phyloP scores from a whole-genome alignment of 164 flowering plant species.

The Chimonanthus salicifolius region DNA sequence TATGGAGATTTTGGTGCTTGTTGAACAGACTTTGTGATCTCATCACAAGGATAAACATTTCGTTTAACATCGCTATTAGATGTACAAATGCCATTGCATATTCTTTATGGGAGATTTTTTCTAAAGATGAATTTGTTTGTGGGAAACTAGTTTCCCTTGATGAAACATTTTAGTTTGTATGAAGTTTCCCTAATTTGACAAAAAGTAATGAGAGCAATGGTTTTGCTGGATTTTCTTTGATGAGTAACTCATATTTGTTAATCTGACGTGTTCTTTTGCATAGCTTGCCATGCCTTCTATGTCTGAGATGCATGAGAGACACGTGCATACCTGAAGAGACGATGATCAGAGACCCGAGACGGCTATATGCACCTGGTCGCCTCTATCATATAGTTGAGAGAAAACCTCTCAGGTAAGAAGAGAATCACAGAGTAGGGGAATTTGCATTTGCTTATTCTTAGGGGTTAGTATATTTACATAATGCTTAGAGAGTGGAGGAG shows the following conservation, averaged over 20 bases:
- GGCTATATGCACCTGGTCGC: slow-evolving; percentile 97
- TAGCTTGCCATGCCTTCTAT: slow-evolving; percentile 93
- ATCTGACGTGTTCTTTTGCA: slow-evolving; percentile 8
- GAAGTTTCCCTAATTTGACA: no score
- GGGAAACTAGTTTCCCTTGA: no score
- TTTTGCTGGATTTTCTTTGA: neutral
- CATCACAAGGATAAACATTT: no score
- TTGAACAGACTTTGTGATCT: no score
- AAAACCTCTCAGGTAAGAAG: slow-evolving; percentile 66
- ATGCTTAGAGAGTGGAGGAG: neutral
- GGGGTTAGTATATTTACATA: neutral
- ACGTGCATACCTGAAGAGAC: slow-evolving; percentile 76
- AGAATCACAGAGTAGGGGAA: neutral
- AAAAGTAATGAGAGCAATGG: no score
- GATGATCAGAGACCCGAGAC: slow-evolving; percentile 83
- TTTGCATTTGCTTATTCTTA: neutral
- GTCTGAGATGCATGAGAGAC: slow-evolving; percentile 83
- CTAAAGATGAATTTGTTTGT: no score
- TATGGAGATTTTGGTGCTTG: no score
- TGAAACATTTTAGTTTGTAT: no score
- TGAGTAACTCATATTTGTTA: neutral
- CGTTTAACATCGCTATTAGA: no score
- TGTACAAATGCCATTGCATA: no score
- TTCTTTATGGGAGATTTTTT: no score
- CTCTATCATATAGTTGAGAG: slow-evolving; percentile 94